Base-by-base conservation (phyloP, 441 rosid genomes). In the Geranium incanum region DNA sequence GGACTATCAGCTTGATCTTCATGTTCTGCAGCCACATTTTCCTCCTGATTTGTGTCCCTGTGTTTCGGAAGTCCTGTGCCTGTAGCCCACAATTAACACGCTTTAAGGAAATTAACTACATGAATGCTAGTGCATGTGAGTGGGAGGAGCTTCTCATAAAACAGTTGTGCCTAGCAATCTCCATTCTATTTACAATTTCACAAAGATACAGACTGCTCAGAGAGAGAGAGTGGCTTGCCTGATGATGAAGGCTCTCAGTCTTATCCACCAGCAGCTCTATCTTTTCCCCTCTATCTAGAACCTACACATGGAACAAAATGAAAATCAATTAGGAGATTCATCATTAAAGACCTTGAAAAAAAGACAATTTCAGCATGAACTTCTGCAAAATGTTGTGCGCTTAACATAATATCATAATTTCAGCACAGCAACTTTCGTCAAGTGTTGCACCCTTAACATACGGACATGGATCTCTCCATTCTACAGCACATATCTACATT, bases 11-110 rank as follows among this genome's bases (percentile, higher is more conserved):
- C 78, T 89, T 88, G 65, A 86, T 80, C 81, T 89, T 91, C 91
- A 86, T 89, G 82, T 88, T 89, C 77, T 88, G 88, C 67, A 88
- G 70, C 95, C 93, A 91, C 97, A 88, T 89, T 79, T 87, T 89
- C 76, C 92, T 84, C 71, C 85, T 74, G 64, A 89, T 84, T 73
- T 82, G 78, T 0, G 90, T 85, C 50, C 91, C 91, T 0, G 79
- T 75, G 21, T 36, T 77, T 52, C 85, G 80, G 52, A 89, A 91
- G 70, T 86, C 89, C 81, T 89, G 93, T 9, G 93, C 93, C 97
- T 91, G 79, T 57, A 67, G 36, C 16, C 5, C 6, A 36, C 38
- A 36, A 9, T 28, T 48, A 70, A 38, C 36, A 19, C n/a, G 36
- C 36, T 57, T 18, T n/a, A 12, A 0, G 23, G 67, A 36, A 16